Conservation (phyloP, 2,329 filamentous ascomycete species). For the Clarireedia monteithiana region DNA sequence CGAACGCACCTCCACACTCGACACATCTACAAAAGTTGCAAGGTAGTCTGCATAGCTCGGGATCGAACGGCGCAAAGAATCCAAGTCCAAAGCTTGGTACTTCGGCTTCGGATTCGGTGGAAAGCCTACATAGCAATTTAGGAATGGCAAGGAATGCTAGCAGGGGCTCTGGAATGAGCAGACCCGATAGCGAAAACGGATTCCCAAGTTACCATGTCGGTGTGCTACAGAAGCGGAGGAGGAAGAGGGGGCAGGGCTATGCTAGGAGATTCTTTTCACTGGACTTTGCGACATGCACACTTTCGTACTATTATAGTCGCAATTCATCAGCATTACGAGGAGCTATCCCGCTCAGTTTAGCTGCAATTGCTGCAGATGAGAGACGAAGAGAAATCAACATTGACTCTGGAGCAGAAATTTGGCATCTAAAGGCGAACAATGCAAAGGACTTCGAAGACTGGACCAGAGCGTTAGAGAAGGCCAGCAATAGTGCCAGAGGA, state of each 20-base stretch:
- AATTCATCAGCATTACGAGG: conserved; percentile 88
- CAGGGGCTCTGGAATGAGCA: conserved; percentile 43
- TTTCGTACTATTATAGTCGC: conserved; percentile 94
- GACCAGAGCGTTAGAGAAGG: conserved; percentile 77
- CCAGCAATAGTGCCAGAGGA: conserved; percentile 58
- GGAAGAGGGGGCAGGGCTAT: conserved; percentile 91
- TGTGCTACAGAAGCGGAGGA: conserved; percentile 76
- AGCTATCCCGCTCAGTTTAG: conserved; percentile 84
- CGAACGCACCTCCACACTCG: conserved; percentile 67
- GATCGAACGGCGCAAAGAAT: conserved; percentile 40
- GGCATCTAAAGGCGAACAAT: conserved; percentile 82
- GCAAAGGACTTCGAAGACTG: conserved; percentile 81
- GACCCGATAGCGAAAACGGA: conserved; percentile 40
- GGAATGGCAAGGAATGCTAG: conserved; percentile 22
- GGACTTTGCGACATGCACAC: conserved; percentile 85
- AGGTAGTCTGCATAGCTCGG: conserved; percentile 26
- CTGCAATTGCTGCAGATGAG: conserved; percentile 84
- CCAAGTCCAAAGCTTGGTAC: conserved; percentile 39
- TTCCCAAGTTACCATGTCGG: conserved; percentile 67
- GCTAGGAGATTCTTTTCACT: conserved; percentile 92
- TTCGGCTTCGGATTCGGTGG: conserved; percentile 46
- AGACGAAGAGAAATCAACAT: conserved; percentile 87
- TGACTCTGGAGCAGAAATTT: conserved; percentile 93
- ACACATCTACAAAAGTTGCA: conserved; percentile 59
- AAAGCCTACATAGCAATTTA: conserved; percentile 50